phyloP scores from a whole-genome alignment of 2,329 filamentous ascomycete species.

The Parastagonospora nodorum region DNA sequence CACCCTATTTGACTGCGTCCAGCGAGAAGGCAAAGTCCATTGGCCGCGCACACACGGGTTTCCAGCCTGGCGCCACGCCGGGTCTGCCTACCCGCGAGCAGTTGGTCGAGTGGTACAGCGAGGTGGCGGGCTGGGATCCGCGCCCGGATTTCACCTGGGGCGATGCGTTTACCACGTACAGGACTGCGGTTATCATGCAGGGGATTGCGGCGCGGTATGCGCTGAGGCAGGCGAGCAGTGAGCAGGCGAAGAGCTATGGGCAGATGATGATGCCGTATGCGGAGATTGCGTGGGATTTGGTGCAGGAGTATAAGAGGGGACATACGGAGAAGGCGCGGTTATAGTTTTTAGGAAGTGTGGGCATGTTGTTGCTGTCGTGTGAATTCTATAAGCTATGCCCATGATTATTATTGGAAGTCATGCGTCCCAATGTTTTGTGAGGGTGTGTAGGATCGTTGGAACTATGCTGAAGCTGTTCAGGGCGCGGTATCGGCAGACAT shows the following conservation, averaged over 20 bases:
- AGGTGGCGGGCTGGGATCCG: slow-evolving; percentile 74
- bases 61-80: slow-evolving; percentile 66
- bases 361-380: background rate
- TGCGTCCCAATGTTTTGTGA: background rate
- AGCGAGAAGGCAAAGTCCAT: slow-evolving; percentile 45
- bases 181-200: slow-evolving; percentile 71
- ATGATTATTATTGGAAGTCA: background rate
- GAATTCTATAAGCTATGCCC: background rate
- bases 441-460: background rate
- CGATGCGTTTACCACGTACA: slow-evolving; percentile 65
- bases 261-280: slow-evolving; percentile 73
- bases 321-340: slow-evolving; percentile 42
- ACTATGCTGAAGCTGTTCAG: too few species aligned
- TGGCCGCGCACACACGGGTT: slow-evolving; percentile 55
- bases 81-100: slow-evolving; percentile 68
- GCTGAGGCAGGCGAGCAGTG: slow-evolving; percentile 84
- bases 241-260: slow-evolving; percentile 75
- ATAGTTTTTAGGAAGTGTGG: too few species aligned
- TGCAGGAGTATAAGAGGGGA: slow-evolving; percentile 57
- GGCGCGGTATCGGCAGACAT: too few species aligned
- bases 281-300: slow-evolving; percentile 76
- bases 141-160: slow-evolving; percentile 65
- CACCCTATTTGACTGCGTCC: slow-evolving; percentile 50
- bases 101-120: slow-evolving; percentile 68
- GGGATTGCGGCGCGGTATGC: slow-evolving; percentile 92